Base-by-base conservation (phyloP, 805 yeast species). In the Candida qinlingensis region DNA sequence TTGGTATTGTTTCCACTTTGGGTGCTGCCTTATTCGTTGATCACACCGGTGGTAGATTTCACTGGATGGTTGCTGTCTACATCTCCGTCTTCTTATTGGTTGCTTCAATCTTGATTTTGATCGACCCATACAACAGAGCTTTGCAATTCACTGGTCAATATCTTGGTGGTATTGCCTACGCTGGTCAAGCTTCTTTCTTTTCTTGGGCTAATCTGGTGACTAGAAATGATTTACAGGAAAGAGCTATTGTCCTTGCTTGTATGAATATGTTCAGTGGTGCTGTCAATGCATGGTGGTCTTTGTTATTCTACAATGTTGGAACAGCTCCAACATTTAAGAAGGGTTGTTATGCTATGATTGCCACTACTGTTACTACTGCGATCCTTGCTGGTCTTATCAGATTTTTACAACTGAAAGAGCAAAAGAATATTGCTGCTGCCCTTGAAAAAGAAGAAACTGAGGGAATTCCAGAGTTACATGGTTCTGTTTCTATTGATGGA, bases 201-300 rank as follows among this genome's bases (percentile, higher is more conserved):
- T 77, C 85, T 0, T 81, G 86, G 85, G 83, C 83, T 3, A 80
- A 81, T 54, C 67, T 77, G 42, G 77, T 79, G 1, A 77, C 83
- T 52, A 71, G 75, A 33, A 71, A 77, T 52, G 87, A 83, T 60
- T 61, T 78, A 28, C 80, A 82, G 65, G 84, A 79, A 56, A 70
- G 87, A 57, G 84, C 87, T 0, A 68, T 82, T 42, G 83, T 80
- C 1, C 65, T 82, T 43, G 87, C 83, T 0, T 78, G 83, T 0
- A 80, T 80, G 84, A 80, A 80, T 61, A 79, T 79, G 82, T 78
- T 79, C 61, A 74, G 80, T 30, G 75, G 77, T 55, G 81, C 83
- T 2, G 79, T 80, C 7, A 80, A 79, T 59, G 82, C 84, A 2
- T 80, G 85, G 85, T 80, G 84, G 83, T 70, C 79, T 1, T 50